Base-by-base conservation (phyloP, 108 stramenopile genomes). In the Cyclotella atomus region DNA sequence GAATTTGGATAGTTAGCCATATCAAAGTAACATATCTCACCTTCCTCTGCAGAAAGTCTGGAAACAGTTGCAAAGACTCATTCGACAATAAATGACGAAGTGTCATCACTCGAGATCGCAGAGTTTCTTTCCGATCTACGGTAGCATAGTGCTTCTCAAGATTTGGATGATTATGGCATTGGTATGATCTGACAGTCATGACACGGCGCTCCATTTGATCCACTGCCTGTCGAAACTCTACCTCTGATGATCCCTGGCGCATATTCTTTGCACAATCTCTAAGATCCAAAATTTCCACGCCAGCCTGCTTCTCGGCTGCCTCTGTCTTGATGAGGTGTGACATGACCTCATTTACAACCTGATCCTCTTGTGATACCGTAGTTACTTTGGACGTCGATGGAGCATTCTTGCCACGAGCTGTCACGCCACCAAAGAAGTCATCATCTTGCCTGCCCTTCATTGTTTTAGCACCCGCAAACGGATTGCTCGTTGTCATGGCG, bases 11-110 rank as follows among this genome's bases (percentile, higher is more conserved):
- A 6, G 12, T 41, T 41, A 12, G 9, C 38, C 6, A 12, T 41
- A 41, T 41, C 38, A 41, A 41, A 41, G 9, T 9, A 12, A 41
- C 12, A 9, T 6, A 41, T 41, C 38, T 9, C 12, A 41, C 38
- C 47, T 49, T 57, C 20, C 56, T 57, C 32, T 57, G 56, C 29
- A 57, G n/a, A 57, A 32, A 98, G 59, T 99, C 98, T 10, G 97
- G 97, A 70, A 98, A 99, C 10, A 98, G 84, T 41, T 87, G 78
- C 38, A 99, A 83, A 34, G 96, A 80, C 62, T 94, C 93, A 43
- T 94, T 94, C 0, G 93, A 94, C 29, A 94, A 59, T 15, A 92
- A 71, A 74, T 91, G 91, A 19, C 85, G 85, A 0, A 94, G 78
- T 21, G 75, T 76, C 30, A 81, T 57, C 0, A 92, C 87, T 43